A percentile compares a stretch with the other conserved stretches of the same genome.
Evolutionary conservation across 352 stramenopile genomes (phyloP).

Genomic region (Pythium dissotocum): DNA sequence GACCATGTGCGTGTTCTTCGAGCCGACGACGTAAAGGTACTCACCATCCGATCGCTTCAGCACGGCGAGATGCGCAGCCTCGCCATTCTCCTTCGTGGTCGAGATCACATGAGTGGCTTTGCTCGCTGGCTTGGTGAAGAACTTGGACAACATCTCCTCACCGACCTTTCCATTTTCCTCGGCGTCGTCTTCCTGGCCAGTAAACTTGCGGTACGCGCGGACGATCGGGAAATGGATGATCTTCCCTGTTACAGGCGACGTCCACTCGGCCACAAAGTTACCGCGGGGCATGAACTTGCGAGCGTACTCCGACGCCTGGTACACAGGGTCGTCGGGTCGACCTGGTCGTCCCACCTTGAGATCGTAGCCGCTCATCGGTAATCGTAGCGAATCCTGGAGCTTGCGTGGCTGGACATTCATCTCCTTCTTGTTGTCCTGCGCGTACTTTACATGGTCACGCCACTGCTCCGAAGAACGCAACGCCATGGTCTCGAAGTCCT

Average conservation of each 20-base stretch:
- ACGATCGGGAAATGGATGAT: conserved; percentile 55
- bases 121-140: conserved; percentile 65
- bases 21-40: conserved; percentile 74
- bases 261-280: conserved; percentile 71
- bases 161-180: conserved; percentile 36
- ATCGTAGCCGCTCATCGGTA: conserved; percentile 43
- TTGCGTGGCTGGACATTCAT: conserved; percentile 45
- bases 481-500: conserved; percentile 39
- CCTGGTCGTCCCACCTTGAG: conserved; percentile 64
- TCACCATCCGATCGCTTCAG: conserved; percentile 63
- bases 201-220: conserved; percentile 81
- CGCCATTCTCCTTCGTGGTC: conserved; percentile 81
- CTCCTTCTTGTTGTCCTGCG: conserved; percentile 28
- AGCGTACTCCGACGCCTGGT: conserved; percentile 63
- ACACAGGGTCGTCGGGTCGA: conserved; percentile 73
- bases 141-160: conserved; percentile 60
- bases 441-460: conserved; percentile 43
- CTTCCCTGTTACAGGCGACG: conserved; percentile 1
- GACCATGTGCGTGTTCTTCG: conserved; percentile 82
- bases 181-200: conserved; percentile 76
- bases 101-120: conserved; percentile 58
- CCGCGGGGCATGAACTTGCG: conserved; percentile 68
- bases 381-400: conserved; percentile 40
- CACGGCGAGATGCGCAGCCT: conserved; percentile 70
- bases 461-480: conserved; percentile 42